Percentiles rank a stretch among this genome's conserved stretches.
These are phyloP conservation scores for Penicillium sp. DNA, from an alignment of 2,329 filamentous ascomycete species.

Conservation along the genomic window DNA sequence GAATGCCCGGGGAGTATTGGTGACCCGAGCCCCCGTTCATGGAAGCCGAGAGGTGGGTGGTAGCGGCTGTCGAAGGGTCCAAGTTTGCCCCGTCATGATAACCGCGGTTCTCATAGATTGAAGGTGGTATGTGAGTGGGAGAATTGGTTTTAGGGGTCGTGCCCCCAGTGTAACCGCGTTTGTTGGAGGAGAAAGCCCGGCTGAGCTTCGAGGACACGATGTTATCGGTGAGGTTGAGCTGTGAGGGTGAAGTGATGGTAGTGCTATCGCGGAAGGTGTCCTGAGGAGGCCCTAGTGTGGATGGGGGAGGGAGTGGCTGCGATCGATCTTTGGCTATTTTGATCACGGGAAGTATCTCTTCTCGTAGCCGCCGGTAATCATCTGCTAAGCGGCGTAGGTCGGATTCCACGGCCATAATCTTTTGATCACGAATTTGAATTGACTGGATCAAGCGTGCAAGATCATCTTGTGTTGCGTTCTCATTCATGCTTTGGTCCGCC, in stretches of 20 bases:
- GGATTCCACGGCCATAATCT: conserved; percentile 74
- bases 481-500: conserved; percentile 82
- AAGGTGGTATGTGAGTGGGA: conserved; percentile 62
- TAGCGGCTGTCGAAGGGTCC: conserved; percentile 64
- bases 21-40: conserved; percentile 55
- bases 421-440: conserved; percentile 81
- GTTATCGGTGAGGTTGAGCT: conserved; percentile 33
- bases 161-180: conserved; percentile 63
- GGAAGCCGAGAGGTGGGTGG: conserved; percentile 60
- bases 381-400: conserved; percentile 79
- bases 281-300: conserved; percentile 19
- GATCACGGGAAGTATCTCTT: conserved; percentile 85
- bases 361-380: conserved; percentile 79
- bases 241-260: conserved; percentile 37
- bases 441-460: conserved; percentile 87
- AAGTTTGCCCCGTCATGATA: conserved; percentile 47
- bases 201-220: conserved; percentile 53
- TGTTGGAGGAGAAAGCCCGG: conserved; percentile 59
- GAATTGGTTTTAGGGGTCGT: conserved; percentile 69
- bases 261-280: conserved; percentile 31
- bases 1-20: conserved; percentile 47
- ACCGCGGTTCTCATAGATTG: conserved; percentile 62
- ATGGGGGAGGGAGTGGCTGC: conserved; percentile 67
- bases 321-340: conserved; percentile 87
- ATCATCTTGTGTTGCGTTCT: conserved; percentile 84